A percentile compares a stretch with the other conserved stretches of the same genome.
These are phyloP conservation scores for Acanthochlamys bracteata DNA, from an alignment of 106 monocot genomes.

Conservation along the genomic window DNA sequence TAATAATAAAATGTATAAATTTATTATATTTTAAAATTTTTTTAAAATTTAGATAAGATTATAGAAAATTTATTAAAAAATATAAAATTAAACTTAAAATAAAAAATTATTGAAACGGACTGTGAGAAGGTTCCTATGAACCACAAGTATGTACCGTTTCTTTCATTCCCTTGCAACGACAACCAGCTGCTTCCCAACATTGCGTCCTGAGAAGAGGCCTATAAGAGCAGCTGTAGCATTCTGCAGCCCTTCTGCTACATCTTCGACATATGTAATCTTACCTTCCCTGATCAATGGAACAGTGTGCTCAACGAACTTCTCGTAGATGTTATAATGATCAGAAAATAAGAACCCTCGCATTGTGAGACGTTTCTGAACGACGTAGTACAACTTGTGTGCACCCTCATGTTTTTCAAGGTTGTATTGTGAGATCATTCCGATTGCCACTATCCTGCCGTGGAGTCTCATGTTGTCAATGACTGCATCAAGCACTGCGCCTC, in stretches of 20 bases:
- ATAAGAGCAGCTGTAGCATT: conserved; percentile 29
- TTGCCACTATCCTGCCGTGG: conserved; percentile 25
- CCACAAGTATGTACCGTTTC: too few relatives aligned
- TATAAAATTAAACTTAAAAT: too few relatives aligned
- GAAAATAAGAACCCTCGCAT: conserved; percentile 29
- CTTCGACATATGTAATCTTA: conserved; percentile 32
- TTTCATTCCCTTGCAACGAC: conserved; percentile 15
- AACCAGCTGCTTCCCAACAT: conserved; percentile 42
- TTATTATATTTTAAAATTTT: too few relatives aligned
- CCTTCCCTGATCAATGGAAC: conserved; percentile 18
- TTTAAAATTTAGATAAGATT: too few relatives aligned
- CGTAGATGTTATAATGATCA: conserved; percentile 16
- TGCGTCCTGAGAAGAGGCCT: conserved; percentile 33
- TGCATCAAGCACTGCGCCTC: conserved; percentile 40
- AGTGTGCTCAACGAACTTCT: conserved; percentile 24
- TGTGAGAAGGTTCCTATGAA: too few relatives aligned
- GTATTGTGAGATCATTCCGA: conserved; percentile 53
- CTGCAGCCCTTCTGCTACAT: conserved; percentile 34
- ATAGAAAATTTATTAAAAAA: too few relatives aligned
- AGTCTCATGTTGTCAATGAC: conserved; percentile 37
- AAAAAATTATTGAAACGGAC: too few relatives aligned
- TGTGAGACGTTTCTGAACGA: conserved; percentile 12
- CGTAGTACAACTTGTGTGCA: conserved; percentile 15
- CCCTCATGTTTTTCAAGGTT: conserved; percentile 24
- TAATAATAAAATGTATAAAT: too few relatives aligned